Conservation (phyloP, 768 basidiomycete species). For the Termitomyces sp. region DNA sequence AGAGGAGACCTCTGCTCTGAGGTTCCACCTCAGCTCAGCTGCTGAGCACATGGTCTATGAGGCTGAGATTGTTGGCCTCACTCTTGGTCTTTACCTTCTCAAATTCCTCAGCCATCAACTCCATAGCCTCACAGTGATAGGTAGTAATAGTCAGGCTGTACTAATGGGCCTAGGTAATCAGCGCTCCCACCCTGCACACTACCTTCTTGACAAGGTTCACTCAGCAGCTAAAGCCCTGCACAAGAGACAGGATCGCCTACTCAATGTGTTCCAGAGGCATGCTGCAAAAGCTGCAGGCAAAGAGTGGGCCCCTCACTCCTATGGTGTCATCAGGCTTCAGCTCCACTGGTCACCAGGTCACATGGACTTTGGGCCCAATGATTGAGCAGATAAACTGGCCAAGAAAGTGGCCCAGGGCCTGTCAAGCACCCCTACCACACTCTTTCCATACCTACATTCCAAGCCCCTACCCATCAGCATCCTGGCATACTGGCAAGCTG, state of each 20-base stretch:
- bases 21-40: not conserved
- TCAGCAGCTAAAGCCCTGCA: no score
- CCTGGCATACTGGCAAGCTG: conserved; percentile 3
- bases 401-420: not conserved
- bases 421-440: not conserved
- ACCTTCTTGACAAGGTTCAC: no score
- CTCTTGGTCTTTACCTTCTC: no score
- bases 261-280: not conserved
- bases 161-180: no score
- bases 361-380: conserved; percentile 2
- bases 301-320: not conserved
- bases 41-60: conserved; percentile 7
- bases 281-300: no score
- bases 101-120: no score
- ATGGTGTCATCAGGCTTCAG: no score
- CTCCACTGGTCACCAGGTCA: conserved; percentile 6
- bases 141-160: no score
- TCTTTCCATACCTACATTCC: not conserved
- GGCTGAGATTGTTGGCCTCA: conserved; percentile 1
- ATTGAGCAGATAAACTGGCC: not conserved
- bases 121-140: no score
- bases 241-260: no score
- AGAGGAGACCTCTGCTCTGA: not conserved
- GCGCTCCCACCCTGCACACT: conserved; percentile 1
- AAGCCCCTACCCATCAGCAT: conserved; percentile 12